Evolutionary conservation across 2,329 filamentous ascomycete species (phyloP).

Genomic region (Ophiostoma himal-ulmi): DNA sequence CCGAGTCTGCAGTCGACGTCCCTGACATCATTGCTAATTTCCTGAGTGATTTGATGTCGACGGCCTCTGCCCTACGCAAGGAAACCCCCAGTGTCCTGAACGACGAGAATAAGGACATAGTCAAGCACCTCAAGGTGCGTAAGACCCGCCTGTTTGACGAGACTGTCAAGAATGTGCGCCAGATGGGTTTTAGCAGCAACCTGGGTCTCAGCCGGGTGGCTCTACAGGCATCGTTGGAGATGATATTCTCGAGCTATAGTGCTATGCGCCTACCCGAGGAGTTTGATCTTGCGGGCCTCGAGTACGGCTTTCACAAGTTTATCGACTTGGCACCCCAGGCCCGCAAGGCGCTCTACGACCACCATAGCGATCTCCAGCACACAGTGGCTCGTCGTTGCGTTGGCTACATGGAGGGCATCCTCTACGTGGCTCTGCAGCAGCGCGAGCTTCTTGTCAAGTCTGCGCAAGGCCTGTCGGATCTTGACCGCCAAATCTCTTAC

Average conservation of each 20-base stretch:
- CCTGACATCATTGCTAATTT: constrained; percentile 60
- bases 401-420: constrained; percentile 79
- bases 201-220: constrained; percentile 66
- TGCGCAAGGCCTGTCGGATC: neutral
- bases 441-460: constrained; percentile 42
- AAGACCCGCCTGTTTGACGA: constrained; percentile 90
- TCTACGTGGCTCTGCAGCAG: constrained; percentile 60
- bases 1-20: constrained; percentile 47
- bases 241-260: constrained; percentile 58
- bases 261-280: constrained; percentile 32
- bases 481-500: constrained; percentile 23
- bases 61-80: constrained; percentile 68
- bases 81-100: constrained; percentile 76
- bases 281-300: constrained; percentile 39
- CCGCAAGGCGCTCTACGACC: constrained; percentile 61
- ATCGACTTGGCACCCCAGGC: constrained; percentile 66
- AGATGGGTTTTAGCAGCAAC: constrained; percentile 87
- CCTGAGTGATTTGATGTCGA: constrained; percentile 59
- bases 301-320: constrained; percentile 73
- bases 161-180: constrained; percentile 71
- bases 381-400: constrained; percentile 74
- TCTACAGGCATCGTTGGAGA: constrained; percentile 64
- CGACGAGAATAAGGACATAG: constrained; percentile 75
- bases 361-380: constrained; percentile 77
- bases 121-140: constrained; percentile 84